phyloP scores from a whole-genome alignment of 805 yeast species.

The Yueomyces sp. region DNA sequence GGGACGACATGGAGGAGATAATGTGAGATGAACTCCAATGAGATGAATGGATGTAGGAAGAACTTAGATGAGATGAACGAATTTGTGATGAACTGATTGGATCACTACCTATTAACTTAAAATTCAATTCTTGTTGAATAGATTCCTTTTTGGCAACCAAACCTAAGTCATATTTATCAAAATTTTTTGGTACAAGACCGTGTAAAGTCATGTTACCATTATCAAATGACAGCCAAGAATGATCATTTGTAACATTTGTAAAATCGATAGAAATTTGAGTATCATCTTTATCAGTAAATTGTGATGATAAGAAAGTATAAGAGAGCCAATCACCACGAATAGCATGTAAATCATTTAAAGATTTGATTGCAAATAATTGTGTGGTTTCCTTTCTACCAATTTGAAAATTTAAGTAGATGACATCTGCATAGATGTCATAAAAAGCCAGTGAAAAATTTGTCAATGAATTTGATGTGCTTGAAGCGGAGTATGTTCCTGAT shows the following conservation, averaged over 20 bases:
- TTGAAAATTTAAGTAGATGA: slow-evolving; percentile 43
- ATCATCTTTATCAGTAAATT: slow-evolving; percentile 39
- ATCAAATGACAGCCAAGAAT: slow-evolving; percentile 57
- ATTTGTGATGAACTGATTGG: background rate
- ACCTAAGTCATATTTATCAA: slow-evolving; percentile 28
- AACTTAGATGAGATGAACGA: background rate
- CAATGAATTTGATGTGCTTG: slow-evolving; percentile 17
- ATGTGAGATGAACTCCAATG: background rate
- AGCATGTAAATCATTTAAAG: slow-evolving; percentile 50
- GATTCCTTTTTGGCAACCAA: slow-evolving; percentile 29
- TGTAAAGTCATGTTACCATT: slow-evolving; percentile 45
- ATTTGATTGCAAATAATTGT: slow-evolving; percentile 41
- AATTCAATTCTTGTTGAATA: slow-evolving; percentile 27
- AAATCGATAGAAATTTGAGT: slow-evolving; percentile 37
- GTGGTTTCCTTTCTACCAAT: slow-evolving; percentile 33
- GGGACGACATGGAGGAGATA: background rate
- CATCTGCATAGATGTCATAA: slow-evolving; percentile 46
- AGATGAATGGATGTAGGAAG: background rate
- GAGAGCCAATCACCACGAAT: slow-evolving; percentile 49
- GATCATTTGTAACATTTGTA: slow-evolving; percentile 22
- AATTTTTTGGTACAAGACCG: slow-evolving; percentile 51
- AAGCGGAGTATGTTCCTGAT: slow-evolving; percentile 43
- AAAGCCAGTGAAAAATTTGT: slow-evolving; percentile 40
- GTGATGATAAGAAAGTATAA: slow-evolving; percentile 39
- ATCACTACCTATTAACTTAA: slow-evolving; percentile 42